These are phyloP conservation scores for Hypoxylon rubiginosum DNA, from an alignment of 2,329 filamentous ascomycete species.

Conservation along the genomic window DNA sequence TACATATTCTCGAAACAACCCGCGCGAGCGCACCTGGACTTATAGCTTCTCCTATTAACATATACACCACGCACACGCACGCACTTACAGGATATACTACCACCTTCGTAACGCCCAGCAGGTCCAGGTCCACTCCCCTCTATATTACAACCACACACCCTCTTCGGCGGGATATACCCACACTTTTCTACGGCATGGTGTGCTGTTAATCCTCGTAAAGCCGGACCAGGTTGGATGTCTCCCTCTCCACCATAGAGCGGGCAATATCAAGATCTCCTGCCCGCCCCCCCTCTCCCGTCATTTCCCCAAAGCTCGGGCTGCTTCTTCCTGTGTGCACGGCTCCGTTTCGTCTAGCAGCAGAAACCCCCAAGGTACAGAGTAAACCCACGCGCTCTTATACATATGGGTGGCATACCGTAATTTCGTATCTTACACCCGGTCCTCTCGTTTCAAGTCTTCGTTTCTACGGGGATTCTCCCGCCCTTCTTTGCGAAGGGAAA, in stretches of 20 bases:
- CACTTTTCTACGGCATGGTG: conserved; percentile 38
- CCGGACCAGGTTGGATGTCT: conserved; percentile 22
- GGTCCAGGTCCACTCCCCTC: conserved; percentile 34
- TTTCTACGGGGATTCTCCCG: conserved; percentile 20
- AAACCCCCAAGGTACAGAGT: conserved; percentile 25
- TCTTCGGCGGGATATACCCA: conserved; percentile 31
- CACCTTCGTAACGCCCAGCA: conserved; percentile 18
- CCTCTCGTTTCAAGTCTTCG: conserved; percentile 37
- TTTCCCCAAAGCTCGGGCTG: conserved; percentile 26
- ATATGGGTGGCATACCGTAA: conserved; percentile 37
- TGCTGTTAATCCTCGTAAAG: conserved; percentile 35
- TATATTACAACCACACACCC: conserved; percentile 40
- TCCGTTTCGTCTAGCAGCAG: conserved; percentile 27
- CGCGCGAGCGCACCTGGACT: conserved; percentile 30
- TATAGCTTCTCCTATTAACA: conserved; percentile 26
- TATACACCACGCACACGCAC: neutral
- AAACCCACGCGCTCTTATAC: conserved; percentile 26
- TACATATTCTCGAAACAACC: conserved; percentile 40
- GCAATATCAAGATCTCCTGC: conserved; percentile 42
- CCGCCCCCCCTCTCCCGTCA: conserved; percentile 29
- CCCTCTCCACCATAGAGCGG: conserved; percentile 32
- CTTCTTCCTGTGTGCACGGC: conserved; percentile 30
- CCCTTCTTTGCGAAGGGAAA: conserved; percentile 20
- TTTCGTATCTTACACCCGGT: conserved; percentile 33
- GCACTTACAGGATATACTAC: conserved; percentile 20